Conservation (phyloP, 1,284 basidiomycete species). For the Cryptococcus maquisensis region DNA sequence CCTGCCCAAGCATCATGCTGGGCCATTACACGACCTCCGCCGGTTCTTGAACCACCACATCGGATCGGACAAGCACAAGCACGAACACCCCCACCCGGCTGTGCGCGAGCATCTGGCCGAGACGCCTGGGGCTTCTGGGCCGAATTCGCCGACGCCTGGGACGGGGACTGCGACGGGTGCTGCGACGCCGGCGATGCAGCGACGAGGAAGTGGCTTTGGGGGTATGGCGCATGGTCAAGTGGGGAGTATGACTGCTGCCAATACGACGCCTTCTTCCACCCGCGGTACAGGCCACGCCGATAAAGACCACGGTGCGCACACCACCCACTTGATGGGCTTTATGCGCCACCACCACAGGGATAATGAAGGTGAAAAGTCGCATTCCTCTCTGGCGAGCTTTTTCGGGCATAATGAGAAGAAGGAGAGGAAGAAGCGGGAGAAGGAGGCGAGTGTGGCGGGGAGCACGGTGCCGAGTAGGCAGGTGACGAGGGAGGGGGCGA, state of each 20-base stretch:
- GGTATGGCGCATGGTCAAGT: constrained; percentile 18
- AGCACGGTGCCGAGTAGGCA: constrained; percentile 37
- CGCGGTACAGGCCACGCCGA: constrained; percentile 14
- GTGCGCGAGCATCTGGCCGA: constrained; percentile 24
- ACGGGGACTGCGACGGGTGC: constrained; percentile 19
- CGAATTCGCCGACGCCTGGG: constrained; percentile 17
- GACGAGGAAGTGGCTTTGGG: constrained; percentile 36
- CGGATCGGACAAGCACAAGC: constrained; percentile 52
- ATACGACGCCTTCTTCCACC: constrained; percentile 11
- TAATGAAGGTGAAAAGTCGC: constrained; percentile 48
- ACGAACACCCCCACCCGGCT: constrained; percentile 23
- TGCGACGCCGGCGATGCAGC: constrained; percentile 42
- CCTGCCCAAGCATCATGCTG: constrained; percentile 47
- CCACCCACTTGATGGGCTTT: constrained; percentile 48
- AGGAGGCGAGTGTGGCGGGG: constrained; percentile 26
- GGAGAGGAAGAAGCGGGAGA: constrained; percentile 33
- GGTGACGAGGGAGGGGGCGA: constrained; percentile 18
- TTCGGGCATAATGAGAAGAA: constrained; percentile 46
- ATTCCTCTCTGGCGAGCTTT: constrained; percentile 46
- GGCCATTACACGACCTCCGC: constrained; percentile 82
- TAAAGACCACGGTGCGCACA: constrained; percentile 37
- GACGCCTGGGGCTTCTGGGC: constrained; percentile 23
- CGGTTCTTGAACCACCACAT: constrained; percentile 88
- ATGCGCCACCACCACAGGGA: constrained; percentile 48
- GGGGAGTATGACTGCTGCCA: constrained; percentile 13